phyloP scores from a whole-genome alignment of 2,329 filamentous ascomycete species.

The Beauveria brongniartii region DNA sequence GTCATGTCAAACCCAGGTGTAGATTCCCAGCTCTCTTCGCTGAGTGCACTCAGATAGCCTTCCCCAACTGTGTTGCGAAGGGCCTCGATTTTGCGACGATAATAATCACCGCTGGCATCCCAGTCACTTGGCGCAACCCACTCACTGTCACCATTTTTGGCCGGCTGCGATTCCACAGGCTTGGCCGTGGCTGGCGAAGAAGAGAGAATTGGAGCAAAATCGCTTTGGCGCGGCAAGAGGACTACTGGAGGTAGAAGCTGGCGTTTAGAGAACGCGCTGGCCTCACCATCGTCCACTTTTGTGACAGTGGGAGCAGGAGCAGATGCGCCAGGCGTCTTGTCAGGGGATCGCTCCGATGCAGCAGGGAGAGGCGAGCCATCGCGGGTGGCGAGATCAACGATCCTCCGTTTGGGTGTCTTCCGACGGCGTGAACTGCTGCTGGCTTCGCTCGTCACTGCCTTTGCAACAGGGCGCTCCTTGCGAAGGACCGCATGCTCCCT shows the following conservation, averaged over 20 bases:
- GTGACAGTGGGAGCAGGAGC: slow-evolving; percentile 14
- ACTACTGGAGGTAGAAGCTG: slow-evolving; percentile 24
- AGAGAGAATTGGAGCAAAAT: background rate
- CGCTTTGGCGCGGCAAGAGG: slow-evolving; percentile 12
- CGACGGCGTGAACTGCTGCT: slow-evolving; percentile 51
- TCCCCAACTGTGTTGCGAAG: slow-evolving; percentile 78
- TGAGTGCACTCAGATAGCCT: slow-evolving; percentile 78
- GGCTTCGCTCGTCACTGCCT: slow-evolving; percentile 48
- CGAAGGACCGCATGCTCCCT: slow-evolving; percentile 45
- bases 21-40: slow-evolving; percentile 62
- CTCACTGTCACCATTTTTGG: background rate
- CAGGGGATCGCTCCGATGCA: slow-evolving; percentile 21
- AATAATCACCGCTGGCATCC: slow-evolving; percentile 65
- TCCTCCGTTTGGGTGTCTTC: slow-evolving; percentile 52
- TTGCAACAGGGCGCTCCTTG: slow-evolving; percentile 50
- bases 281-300: slow-evolving; percentile 11
- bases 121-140: slow-evolving; percentile 40
- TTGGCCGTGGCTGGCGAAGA: slow-evolving; percentile 22
- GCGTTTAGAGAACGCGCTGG: slow-evolving; percentile 22
- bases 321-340: background rate
- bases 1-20: slow-evolving; percentile 14
- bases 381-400: slow-evolving; percentile 54
- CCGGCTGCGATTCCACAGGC: slow-evolving; percentile 17
- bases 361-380: slow-evolving; percentile 28
- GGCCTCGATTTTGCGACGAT: slow-evolving; percentile 80